Base-by-base conservation (phyloP, 108 stramenopile species). In the Skeletonema marinoi region DNA sequence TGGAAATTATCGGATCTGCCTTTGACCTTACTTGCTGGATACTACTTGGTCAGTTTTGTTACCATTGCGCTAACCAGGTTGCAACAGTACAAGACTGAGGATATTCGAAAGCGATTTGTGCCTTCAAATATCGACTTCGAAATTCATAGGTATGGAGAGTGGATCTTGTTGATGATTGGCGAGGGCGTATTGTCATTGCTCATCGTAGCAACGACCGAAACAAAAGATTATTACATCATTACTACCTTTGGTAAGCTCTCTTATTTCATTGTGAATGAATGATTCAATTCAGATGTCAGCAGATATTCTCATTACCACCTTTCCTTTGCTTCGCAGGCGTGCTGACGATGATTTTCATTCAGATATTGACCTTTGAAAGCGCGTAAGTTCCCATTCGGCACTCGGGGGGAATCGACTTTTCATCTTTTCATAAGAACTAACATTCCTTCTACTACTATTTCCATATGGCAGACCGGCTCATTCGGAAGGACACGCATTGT, bases 121-220 rank as follows among this genome's bases (percentile, higher is more conserved):
- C 63, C 63, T 3, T 64, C n/a, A 7, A 71, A 71, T 21, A 32
- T 71, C 17, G 70, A 86, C 21, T 91, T 85, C 75, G 60, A 48
- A 58, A 89, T 89, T 36, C 92, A 93, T 79, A 82, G 92, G 4
- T 87, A 86, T 36, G 92, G 92, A 13, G 92, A 93, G 70, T 90
- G 86, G 88, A 85, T 65, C 32, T 87, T 93, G 88, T 70, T 93
- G 16, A 86, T 93, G 86, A 73, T 93, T 17, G 92, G 92, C 2
- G 92, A 93, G 64, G 73, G 74, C 41, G 66, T 93, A 14, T 48
- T 93, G 60, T 76, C 74, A 21, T 66, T 93, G 29, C 66, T 93
- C 4, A 87, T 93, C 60, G 92, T 93, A 21, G 29, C 8, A 29
- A 64, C 63, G 2, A 39, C 38, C 10, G 63, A 64, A 17, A 2